These are phyloP conservation scores for Elongisporangium prolatum DNA, from an alignment of 352 stramenopile species.

Conservation along the genomic window DNA sequence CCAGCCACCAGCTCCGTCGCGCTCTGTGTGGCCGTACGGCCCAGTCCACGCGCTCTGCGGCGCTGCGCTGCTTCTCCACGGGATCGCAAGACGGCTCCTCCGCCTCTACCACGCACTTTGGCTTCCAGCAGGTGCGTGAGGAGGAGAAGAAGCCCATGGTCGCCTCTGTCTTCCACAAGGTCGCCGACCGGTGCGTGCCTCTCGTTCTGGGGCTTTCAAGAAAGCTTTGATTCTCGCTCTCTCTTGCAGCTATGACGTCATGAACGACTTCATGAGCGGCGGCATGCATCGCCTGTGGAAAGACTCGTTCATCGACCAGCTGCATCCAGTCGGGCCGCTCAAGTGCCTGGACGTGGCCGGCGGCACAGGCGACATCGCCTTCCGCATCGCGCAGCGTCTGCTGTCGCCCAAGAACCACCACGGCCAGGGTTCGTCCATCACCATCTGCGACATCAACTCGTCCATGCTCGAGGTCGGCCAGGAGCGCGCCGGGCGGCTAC, in stretches of 20 bases:
- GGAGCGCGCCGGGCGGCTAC: slow-evolving; percentile 74
- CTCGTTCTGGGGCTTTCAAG: too few relatives aligned
- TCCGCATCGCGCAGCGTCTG: slow-evolving; percentile 91
- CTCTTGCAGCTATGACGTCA: slow-evolving; percentile 90
- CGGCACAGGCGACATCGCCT: slow-evolving; percentile 98
- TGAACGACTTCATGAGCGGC: slow-evolving; percentile 99
- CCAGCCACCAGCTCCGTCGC: background rate
- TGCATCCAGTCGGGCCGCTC: slow-evolving; percentile 72
- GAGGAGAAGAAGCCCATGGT: slow-evolving; percentile 95
- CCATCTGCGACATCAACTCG: slow-evolving; percentile 98
- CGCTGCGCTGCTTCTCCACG: background rate
- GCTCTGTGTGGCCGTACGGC: background rate
- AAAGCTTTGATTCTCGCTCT: too few relatives aligned
- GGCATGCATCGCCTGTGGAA: slow-evolving; percentile 97
- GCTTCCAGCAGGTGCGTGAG: slow-evolving; percentile 87
- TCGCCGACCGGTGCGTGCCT: slow-evolving; percentile 94
- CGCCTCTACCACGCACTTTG: slow-evolving; percentile 89
- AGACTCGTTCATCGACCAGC: slow-evolving; percentile 92
- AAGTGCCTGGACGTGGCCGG: slow-evolving; percentile 96
- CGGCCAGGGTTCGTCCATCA: slow-evolving; percentile 74
- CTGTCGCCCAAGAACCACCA: slow-evolving; percentile 16
- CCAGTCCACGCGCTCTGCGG: background rate
- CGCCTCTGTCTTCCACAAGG: slow-evolving; percentile 95
- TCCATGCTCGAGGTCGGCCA: slow-evolving; percentile 98
- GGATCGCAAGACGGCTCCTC: slow-evolving; percentile 1